Evolutionary conservation across 192 early-diverging fungal genomes (phyloP).

Genomic region (Lobosporangium transversale): DNA sequence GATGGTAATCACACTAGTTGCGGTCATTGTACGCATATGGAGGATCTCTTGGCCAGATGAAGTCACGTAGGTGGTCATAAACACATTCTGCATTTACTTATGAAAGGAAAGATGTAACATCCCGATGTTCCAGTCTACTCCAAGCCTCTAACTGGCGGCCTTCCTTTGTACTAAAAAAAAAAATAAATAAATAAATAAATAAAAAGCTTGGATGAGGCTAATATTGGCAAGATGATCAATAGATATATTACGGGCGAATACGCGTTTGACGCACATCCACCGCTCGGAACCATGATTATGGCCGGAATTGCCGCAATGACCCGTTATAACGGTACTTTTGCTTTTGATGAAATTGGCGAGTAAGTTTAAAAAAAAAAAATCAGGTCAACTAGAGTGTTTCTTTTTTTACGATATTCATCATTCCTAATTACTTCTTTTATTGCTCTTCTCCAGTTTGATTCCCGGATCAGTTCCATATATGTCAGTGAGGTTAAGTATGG

Average conservation of each 20-base stretch:
- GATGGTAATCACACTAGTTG: background rate
- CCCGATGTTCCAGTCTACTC: too few species aligned
- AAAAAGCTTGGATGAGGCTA: conserved; percentile 78
- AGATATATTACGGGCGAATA: conserved; percentile 72
- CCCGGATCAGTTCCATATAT: conserved; percentile 83
- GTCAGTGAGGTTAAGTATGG: conserved; percentile 76
- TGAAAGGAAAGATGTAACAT: too few species aligned
- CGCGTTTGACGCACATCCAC: conserved; percentile 60
- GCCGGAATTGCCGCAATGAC: conserved; percentile 69
- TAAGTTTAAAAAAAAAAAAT: too few species aligned
- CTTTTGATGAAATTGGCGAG: conserved; percentile 89
- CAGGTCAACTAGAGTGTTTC: too few species aligned
- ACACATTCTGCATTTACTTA: too few species aligned
- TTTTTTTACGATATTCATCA: background rate
- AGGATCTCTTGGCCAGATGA: background rate
- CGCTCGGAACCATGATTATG: conserved; percentile 58
- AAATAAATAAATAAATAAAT: conserved; percentile 49
- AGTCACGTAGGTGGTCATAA: background rate
- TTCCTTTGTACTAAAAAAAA: too few species aligned
- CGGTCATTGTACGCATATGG: background rate
- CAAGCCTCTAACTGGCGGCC: too few species aligned
- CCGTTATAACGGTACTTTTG: conserved; percentile 87
- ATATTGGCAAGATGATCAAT: conserved; percentile 71
- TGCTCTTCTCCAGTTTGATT: conserved; percentile 64
- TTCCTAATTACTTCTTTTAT: too few species aligned